Percentiles rank a stretch among this genome's conserved stretches.
Conservation (phyloP, 331 rosid genomes). For the Spiraea crenata region DNA sequence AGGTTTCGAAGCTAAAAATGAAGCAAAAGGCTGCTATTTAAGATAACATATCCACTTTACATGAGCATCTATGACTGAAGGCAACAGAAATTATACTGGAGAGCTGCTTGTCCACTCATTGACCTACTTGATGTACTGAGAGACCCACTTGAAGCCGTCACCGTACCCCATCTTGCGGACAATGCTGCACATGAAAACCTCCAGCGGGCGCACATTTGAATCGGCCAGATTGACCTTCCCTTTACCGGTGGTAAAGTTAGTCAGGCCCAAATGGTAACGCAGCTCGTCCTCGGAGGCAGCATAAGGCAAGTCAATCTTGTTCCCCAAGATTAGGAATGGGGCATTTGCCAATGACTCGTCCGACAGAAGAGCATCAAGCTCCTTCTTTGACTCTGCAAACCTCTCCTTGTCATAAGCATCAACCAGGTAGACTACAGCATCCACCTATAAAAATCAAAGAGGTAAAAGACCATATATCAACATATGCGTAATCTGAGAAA, state of each 20-base stretch:
- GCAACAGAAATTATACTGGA: conserved; percentile 5
- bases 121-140: conserved; percentile 79
- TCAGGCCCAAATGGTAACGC: conserved; percentile 62
- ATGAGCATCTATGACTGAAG: conserved; percentile 25
- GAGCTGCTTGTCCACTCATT: conserved; percentile 17
- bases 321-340: conserved; percentile 83
- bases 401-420: conserved; percentile 83
- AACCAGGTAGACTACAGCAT: conserved; percentile 79
- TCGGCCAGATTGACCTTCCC: conserved; percentile 67
- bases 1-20: conserved; percentile 9
- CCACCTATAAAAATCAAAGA: conserved; percentile 48
- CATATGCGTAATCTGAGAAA: not conserved
- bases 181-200: conserved; percentile 93
- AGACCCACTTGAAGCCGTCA: conserved; percentile 88
- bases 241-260: conserved; percentile 84
- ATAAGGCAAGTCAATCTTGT: conserved; percentile 82
- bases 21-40: conserved; percentile 29
- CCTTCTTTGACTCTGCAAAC: conserved; percentile 70
- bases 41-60: conserved; percentile 44
- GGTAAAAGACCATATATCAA: not conserved
- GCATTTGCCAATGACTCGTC: conserved; percentile 66
- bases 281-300: conserved; percentile 88
- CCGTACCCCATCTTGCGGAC: conserved; percentile 97
- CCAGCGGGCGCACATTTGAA: conserved; percentile 77
- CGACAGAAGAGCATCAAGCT: conserved; percentile 79